phyloP scores from a whole-genome alignment of 257 asterid species.

The Leptodermis oblonga region DNA sequence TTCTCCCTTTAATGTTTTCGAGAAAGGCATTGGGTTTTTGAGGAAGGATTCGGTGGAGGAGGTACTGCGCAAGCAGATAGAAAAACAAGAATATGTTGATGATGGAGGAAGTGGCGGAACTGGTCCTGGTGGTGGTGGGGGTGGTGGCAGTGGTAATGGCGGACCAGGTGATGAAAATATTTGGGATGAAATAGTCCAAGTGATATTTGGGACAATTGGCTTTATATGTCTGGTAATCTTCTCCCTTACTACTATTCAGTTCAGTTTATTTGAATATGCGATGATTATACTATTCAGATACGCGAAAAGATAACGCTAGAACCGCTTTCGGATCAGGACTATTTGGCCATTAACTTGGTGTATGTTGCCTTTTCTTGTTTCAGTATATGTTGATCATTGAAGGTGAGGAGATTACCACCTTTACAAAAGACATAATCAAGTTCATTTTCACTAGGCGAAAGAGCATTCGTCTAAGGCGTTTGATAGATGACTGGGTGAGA shows the following conservation, averaged over 20 bases:
- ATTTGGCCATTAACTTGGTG: background rate
- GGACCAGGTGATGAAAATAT: constrained; percentile 43
- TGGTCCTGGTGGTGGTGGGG: constrained; percentile 47
- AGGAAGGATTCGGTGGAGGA: constrained; percentile 70
- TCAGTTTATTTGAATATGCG: background rate
- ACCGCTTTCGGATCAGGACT: background rate
- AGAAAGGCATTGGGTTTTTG: constrained; percentile 50
- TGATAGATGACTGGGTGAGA: constrained; percentile 30
- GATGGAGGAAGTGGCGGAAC: constrained; percentile 57
- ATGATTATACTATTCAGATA: background rate
- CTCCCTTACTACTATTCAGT: background rate
- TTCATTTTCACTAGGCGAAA: constrained; percentile 40
- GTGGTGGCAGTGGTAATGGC: constrained; percentile 40
- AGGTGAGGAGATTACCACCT: constrained; percentile 50
- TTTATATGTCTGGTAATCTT: constrained; percentile 54
- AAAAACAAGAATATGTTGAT: constrained; percentile 59
- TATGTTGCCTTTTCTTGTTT: constrained; percentile 17
- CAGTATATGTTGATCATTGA: constrained; percentile 69
- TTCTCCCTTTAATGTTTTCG: constrained; percentile 65
- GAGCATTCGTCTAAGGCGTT: constrained; percentile 62
- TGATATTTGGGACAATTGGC: constrained; percentile 48
- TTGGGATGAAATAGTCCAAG: constrained; percentile 57
- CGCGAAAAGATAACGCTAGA: constrained; percentile 2
- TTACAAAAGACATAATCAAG: constrained; percentile 48
- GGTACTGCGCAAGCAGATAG: constrained; percentile 61